These are phyloP conservation scores for Arthroderma uncinatum DNA, from an alignment of 2,329 filamentous ascomycete genomes.

Conservation along the genomic window DNA sequence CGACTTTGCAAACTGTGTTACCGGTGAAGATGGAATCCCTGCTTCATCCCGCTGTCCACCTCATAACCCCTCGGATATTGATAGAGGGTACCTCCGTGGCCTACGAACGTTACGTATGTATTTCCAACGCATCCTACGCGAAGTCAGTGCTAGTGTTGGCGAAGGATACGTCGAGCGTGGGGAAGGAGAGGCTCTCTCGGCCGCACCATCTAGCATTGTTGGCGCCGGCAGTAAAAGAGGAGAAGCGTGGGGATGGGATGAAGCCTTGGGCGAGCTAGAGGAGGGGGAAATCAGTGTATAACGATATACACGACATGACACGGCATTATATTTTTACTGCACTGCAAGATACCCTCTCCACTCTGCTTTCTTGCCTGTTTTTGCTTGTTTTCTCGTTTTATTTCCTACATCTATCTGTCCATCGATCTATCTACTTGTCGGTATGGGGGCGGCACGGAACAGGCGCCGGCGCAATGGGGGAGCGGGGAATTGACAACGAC, in stretches of 20 bases:
- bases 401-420: not conserved
- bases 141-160: slow-evolving; percentile 42
- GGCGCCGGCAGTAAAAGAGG: slow-evolving; percentile 21
- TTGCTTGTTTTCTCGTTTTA: not conserved
- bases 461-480: slow-evolving; percentile 3
- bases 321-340: not conserved
- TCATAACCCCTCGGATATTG: slow-evolving; percentile 64
- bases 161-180: slow-evolving; percentile 36
- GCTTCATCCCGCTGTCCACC: slow-evolving; percentile 63
- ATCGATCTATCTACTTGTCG: not conserved
- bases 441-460: not conserved
- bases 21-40: slow-evolving; percentile 59
- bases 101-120: slow-evolving; percentile 68
- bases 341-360: slow-evolving; percentile 1
- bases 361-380: not conserved
- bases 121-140: slow-evolving; percentile 75
- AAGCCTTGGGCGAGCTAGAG: slow-evolving; percentile 34
- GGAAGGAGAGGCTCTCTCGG: slow-evolving; percentile 32
- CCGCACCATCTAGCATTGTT: slow-evolving; percentile 23
- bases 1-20: slow-evolving; percentile 96
- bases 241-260: slow-evolving; percentile 31
- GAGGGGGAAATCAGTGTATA: slow-evolving; percentile 34
- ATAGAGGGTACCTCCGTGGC: slow-evolving; percentile 80
- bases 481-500: not conserved
- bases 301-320: not conserved